phyloP scores from a whole-genome alignment of 352 stramenopile species.

The Bremia lactucae region DNA sequence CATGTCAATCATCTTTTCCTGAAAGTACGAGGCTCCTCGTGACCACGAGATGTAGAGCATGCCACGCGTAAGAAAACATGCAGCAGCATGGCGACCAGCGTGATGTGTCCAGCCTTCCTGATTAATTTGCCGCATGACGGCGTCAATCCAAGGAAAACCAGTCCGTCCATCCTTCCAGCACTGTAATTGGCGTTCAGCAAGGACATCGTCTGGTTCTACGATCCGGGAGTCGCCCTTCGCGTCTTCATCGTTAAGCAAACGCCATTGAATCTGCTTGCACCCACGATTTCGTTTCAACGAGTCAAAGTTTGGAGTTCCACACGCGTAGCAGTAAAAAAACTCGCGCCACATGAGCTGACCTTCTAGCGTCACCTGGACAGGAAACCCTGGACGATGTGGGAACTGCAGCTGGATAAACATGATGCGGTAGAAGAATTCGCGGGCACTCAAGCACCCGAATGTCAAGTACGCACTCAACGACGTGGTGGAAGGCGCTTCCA shows the following conservation, averaged over 20 bases:
- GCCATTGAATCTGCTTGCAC: constrained; percentile 72
- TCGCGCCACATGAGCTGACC: constrained; percentile 94
- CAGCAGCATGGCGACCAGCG: constrained; percentile 86
- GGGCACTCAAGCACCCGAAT: constrained; percentile 83
- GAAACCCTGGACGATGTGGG: constrained; percentile 44
- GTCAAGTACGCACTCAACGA: constrained; percentile 88
- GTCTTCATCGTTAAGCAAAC: constrained; percentile 23
- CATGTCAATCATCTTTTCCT: constrained; percentile 90
- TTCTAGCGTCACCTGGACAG: constrained; percentile 84
- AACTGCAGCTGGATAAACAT: constrained; percentile 87
- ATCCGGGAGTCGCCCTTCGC: not conserved
- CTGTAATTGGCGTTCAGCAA: constrained; percentile 43
- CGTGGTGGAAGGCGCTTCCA: constrained; percentile 86
- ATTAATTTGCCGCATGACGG: constrained; percentile 88
- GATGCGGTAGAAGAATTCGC: constrained; percentile 68
- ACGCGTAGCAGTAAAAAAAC: constrained; percentile 84
- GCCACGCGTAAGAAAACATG: constrained; percentile 94
- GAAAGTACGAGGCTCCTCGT: constrained; percentile 79
- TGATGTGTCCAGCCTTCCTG: constrained; percentile 83
- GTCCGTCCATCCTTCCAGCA: constrained; percentile 90
- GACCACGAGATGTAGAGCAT: constrained; percentile 93
- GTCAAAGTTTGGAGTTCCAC: constrained; percentile 69
- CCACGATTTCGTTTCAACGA: constrained; percentile 85
- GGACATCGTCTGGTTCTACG: constrained; percentile 28
- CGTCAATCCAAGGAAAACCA: constrained; percentile 96